A percentile compares a stretch with the other conserved stretches of the same genome.
Conservation (phyloP, 768 basidiomycete species). For the Russula lepida region DNA sequence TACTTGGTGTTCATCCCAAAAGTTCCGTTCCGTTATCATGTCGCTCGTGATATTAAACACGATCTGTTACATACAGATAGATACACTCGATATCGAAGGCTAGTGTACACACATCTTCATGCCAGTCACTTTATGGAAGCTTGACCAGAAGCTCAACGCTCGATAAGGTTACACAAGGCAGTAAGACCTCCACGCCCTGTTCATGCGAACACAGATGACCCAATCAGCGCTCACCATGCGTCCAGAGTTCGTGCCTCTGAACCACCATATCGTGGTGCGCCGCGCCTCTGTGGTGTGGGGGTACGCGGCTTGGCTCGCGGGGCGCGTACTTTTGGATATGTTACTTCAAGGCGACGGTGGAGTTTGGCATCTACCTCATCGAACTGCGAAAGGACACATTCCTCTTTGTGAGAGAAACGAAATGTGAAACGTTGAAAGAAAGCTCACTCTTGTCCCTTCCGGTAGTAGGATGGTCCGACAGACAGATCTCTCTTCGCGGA, state of each 20-base stretch:
- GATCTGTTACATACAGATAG: conserved; percentile 18
- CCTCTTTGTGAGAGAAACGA: background rate
- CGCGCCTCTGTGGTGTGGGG: conserved; percentile 17
- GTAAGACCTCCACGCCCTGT: background rate
- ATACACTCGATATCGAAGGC: conserved; percentile 11
- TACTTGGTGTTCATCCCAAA: background rate
- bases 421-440: background rate
- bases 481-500: conserved; percentile 53
- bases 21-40: conserved; percentile 5
- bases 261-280: conserved; percentile 3
- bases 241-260: conserved; percentile 13
- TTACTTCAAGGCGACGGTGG: conserved; percentile 48
- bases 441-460: conserved; percentile 58
- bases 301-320: conserved; percentile 13
- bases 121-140: background rate
- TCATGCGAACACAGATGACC: background rate
- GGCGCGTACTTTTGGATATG: conserved; percentile 42
- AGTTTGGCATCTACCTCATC: conserved; percentile 67
- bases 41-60: conserved; percentile 10
- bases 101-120: conserved; percentile 14
- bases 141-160: background rate
- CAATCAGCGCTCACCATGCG: conserved; percentile 6
- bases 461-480: conserved; percentile 64
- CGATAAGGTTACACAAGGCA: conserved; percentile 3
- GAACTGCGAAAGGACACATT: conserved; percentile 37